Conservation (phyloP, 441 rosid genomes). For the Erodium trifolium region DNA sequence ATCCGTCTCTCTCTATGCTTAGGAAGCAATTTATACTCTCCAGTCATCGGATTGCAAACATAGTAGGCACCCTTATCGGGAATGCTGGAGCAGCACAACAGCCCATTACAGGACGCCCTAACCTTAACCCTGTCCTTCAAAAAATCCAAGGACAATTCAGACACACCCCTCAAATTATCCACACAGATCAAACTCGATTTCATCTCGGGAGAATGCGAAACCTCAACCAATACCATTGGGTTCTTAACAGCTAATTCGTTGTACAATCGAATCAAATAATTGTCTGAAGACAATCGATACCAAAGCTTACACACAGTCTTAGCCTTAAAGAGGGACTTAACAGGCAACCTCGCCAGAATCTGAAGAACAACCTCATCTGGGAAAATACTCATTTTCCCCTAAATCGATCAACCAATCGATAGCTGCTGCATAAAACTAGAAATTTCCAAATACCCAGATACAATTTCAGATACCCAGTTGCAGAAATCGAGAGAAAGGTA, state of each 20-base stretch:
- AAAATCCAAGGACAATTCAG: slow-evolving; percentile 62
- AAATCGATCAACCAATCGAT: slow-evolving; percentile 24
- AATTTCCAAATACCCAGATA: too few relatives aligned
- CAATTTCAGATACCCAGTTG: slow-evolving; percentile 10
- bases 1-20: slow-evolving; percentile 60
- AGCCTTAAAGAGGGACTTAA: slow-evolving; percentile 51
- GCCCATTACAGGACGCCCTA: slow-evolving; percentile 77
- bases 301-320: slow-evolving; percentile 73
- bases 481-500: slow-evolving; percentile 13
- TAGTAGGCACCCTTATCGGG: slow-evolving; percentile 71
- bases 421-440: neutral
- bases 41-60: slow-evolving; percentile 77
- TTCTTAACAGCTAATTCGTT: slow-evolving; percentile 47
- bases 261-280: slow-evolving; percentile 47
- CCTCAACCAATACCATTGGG: slow-evolving; percentile 50
- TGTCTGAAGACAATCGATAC: slow-evolving; percentile 49
- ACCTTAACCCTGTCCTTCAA: slow-evolving; percentile 59
- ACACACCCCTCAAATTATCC: slow-evolving; percentile 51
- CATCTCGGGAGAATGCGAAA: slow-evolving; percentile 42
- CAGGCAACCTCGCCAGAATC: slow-evolving; percentile 70
- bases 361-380: slow-evolving; percentile 66
- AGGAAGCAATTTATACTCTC: slow-evolving; percentile 56
- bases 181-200: slow-evolving; percentile 53
- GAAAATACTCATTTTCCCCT: slow-evolving; percentile 31
- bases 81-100: slow-evolving; percentile 71